Evolutionary conservation across 2,329 filamentous ascomycete genomes (phyloP).

Genomic region (Cryphonectria nitschkei): DNA sequence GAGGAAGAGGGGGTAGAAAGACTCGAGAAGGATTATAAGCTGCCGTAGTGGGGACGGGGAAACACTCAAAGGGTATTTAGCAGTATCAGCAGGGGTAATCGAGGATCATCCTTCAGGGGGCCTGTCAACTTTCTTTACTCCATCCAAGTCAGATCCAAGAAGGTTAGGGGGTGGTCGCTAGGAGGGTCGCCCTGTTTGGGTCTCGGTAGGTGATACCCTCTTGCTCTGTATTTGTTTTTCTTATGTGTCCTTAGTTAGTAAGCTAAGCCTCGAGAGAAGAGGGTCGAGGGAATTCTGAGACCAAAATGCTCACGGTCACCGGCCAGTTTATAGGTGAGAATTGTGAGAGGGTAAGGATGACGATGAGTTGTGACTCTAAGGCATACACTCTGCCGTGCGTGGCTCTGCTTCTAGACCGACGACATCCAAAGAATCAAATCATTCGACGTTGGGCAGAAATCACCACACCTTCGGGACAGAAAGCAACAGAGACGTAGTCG

Average conservation of each 20-base stretch:
- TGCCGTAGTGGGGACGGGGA: not conserved
- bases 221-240: not conserved
- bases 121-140: not conserved
- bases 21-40: not conserved
- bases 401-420: not conserved
- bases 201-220: not conserved
- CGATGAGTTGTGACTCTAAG: not conserved
- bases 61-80: not conserved
- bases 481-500: not conserved
- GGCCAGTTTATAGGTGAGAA: not conserved
- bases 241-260: not conserved
- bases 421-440: not conserved
- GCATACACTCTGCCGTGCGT: not conserved
- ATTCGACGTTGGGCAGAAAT: conserved; percentile 9
- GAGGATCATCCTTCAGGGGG: conserved; percentile 4
- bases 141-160: not conserved
- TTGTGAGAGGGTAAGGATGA: not conserved
- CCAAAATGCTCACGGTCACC: not conserved
- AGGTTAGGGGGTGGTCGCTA: not conserved
- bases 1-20: not conserved
- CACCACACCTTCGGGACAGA: conserved; percentile 2
- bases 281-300: not conserved
- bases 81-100: not conserved
- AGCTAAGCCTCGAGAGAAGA: not conserved
- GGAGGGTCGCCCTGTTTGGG: not conserved